Percentiles rank a stretch among this genome's conserved stretches.
Evolutionary conservation across 2,329 filamentous ascomycete species (phyloP).

Genomic region (Grosmannia huntii): DNA sequence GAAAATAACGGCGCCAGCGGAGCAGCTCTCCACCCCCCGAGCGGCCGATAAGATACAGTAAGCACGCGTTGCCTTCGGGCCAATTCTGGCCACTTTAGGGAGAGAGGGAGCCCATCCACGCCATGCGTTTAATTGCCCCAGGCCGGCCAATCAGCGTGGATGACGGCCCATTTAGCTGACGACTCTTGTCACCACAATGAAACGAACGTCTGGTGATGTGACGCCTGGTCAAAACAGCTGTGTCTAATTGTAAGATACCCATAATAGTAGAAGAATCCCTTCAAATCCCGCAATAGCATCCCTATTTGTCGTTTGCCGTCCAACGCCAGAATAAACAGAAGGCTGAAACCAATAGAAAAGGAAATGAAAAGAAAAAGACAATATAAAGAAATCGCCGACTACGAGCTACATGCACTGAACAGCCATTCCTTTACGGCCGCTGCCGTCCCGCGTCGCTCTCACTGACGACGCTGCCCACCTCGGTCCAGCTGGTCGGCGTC

Average conservation of each 20-base stretch:
- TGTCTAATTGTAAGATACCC: too few relatives aligned
- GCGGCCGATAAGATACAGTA: neutral
- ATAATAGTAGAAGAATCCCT: too few relatives aligned
- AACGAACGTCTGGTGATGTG: too few relatives aligned
- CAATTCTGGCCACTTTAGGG: neutral
- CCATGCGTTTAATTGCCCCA: neutral
- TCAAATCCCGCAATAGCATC: too few relatives aligned
- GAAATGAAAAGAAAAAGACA: neutral
- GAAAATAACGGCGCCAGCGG: neutral
- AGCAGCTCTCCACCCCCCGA: neutral
- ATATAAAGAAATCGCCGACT: neutral
- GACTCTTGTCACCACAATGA: neutral
- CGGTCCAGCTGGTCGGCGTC: slow-evolving; percentile 52
- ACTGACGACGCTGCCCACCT: slow-evolving; percentile 50
- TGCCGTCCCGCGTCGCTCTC: slow-evolving; percentile 32
- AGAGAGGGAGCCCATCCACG: neutral
- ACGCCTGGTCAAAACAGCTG: too few relatives aligned
- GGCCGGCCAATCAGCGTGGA: neutral
- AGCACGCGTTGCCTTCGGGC: neutral
- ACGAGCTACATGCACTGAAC: neutral
- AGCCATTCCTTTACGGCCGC: neutral
- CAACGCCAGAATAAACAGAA: too few relatives aligned
- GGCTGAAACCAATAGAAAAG: neutral
- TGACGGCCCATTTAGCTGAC: neutral
- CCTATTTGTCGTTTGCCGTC: too few relatives aligned